Evolutionary conservation across 495 filamentous ascomycete species (phyloP).

Genomic region (Glonium stellatum): DNA sequence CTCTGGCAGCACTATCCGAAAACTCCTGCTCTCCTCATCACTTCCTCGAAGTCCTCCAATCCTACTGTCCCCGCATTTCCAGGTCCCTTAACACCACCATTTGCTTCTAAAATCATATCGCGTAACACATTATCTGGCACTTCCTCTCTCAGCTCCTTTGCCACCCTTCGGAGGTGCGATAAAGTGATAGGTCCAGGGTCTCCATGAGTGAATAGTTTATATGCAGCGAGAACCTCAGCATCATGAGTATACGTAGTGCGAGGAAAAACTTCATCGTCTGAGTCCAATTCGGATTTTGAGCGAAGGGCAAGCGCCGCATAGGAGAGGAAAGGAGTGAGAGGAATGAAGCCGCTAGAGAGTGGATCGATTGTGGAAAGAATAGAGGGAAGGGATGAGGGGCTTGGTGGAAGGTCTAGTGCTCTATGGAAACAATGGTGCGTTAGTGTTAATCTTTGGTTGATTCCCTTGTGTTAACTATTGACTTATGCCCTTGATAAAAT

Average conservation of each 20-base stretch:
- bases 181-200: conserved; percentile 60
- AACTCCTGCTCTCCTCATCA: conserved; percentile 78
- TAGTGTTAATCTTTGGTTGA: neutral
- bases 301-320: conserved; percentile 79
- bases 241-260: neutral
- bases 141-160: conserved; percentile 71
- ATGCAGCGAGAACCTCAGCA: conserved; percentile 73
- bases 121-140: conserved; percentile 71
- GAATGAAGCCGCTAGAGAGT: conserved; percentile 70
- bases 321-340: conserved; percentile 69
- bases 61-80: conserved; percentile 65
- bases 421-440: conserved; percentile 25
- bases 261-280: neutral
- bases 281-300: conserved; percentile 44
- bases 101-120: conserved; percentile 90
- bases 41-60: conserved; percentile 71
- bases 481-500: neutral
- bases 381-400: conserved; percentile 54
- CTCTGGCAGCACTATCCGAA: conserved; percentile 42
- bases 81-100: conserved; percentile 62
- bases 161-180: conserved; percentile 67
- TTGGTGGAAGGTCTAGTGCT: conserved; percentile 66
- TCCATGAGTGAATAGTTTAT: conserved; percentile 62
- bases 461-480: conserved; percentile 5
- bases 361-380: conserved; percentile 67